Percentiles rank a stretch among this genome's conserved stretches.
Conservation (phyloP, 164 flowering plant species). For the Liquidambar formosana region DNA sequence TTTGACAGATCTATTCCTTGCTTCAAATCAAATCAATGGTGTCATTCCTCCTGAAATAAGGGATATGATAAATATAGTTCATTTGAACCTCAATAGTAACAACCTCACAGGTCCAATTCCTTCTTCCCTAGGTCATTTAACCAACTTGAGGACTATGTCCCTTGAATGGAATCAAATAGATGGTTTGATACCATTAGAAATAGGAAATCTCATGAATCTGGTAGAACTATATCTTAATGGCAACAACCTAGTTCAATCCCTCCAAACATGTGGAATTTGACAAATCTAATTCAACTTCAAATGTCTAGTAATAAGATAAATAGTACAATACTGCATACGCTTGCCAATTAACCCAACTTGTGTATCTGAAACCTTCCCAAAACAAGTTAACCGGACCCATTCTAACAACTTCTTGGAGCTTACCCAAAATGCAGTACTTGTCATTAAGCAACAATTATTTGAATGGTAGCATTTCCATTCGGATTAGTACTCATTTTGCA, state of each 20-base stretch:
- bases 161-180: not conserved
- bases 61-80: not conserved
- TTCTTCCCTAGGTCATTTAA: not conserved
- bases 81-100: not conserved
- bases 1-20: not conserved
- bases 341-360: not conserved
- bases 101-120: constrained; percentile 11
- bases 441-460: too few relatives aligned
- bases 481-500: not conserved
- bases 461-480: too few relatives aligned
- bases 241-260: not conserved
- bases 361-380: too few relatives aligned
- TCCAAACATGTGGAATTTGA: not conserved
- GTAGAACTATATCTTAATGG: too few relatives aligned
- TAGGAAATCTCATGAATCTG: not conserved
- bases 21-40: not conserved
- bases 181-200: not conserved
- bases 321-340: not conserved
- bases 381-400: not conserved
- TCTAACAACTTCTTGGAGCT: not conserved
- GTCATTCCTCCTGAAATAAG: not conserved
- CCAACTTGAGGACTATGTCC: not conserved
- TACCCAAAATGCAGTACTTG: not conserved
- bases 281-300: not conserved
- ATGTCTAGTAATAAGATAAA: not conserved